Conservation (phyloP, 1,139 yeast species). For the Saccharomycopsis phalli region DNA sequence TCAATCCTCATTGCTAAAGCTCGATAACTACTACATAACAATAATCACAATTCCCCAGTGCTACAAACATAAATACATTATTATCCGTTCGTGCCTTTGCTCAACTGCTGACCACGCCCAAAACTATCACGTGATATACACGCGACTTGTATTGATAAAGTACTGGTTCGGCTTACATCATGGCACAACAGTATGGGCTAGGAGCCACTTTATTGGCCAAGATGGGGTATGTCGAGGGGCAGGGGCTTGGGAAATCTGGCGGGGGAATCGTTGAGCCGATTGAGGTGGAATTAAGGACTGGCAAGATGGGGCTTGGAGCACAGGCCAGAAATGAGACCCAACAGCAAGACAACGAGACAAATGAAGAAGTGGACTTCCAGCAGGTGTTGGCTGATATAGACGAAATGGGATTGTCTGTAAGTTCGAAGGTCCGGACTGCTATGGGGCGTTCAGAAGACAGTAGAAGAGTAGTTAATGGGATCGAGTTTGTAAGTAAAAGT, state of each 20-base stretch:
- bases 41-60: too few species aligned
- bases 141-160: too few species aligned
- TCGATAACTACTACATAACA: too few species aligned
- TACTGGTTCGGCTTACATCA: neutral
- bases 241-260: constrained; percentile 66
- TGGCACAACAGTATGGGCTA: constrained; percentile 77
- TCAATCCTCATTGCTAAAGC: too few species aligned
- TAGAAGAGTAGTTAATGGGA: constrained; percentile 9
- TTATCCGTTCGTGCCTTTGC: too few species aligned
- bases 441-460: too few species aligned
- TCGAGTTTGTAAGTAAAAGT: constrained; percentile 4
- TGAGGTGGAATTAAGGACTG: constrained; percentile 56
- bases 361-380: constrained; percentile 22
- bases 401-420: constrained; percentile 5
- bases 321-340: constrained; percentile 22
- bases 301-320: constrained; percentile 71
- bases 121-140: too few species aligned
- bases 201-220: constrained; percentile 73
- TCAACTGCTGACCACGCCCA: too few species aligned
- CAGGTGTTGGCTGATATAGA: constrained; percentile 20
- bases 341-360: constrained; percentile 2
- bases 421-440: neutral
- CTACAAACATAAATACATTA: too few species aligned
- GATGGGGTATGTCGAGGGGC: constrained; percentile 85
- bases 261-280: constrained; percentile 76